A percentile compares a stretch with the other conserved stretches of the same genome.
Evolutionary conservation across 2,329 filamentous ascomycete genomes (phyloP).

Genomic region (Nemania abortiva): DNA sequence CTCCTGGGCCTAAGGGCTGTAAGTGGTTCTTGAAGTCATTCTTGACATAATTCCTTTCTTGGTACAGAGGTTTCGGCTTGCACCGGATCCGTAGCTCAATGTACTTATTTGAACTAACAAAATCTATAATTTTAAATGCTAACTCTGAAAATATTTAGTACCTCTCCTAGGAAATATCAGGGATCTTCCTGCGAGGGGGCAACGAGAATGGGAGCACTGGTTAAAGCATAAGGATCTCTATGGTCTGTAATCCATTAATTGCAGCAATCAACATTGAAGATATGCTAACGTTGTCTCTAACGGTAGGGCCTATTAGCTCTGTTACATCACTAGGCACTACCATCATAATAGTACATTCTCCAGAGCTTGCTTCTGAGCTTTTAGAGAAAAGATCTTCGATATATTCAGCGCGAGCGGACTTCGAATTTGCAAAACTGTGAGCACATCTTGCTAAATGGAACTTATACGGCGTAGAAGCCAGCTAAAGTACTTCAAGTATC

Average conservation of each 20-base stretch:
- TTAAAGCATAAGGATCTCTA: slow-evolving; percentile 55
- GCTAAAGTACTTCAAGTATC: slow-evolving; percentile 20
- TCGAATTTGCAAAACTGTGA: slow-evolving; percentile 46
- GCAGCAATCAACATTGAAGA: background rate
- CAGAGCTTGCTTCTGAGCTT: slow-evolving; percentile 53
- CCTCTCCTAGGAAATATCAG: slow-evolving; percentile 63
- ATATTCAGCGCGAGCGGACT: slow-evolving; percentile 50
- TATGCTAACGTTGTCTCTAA: background rate
- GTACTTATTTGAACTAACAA: background rate
- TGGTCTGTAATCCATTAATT: slow-evolving; percentile 25
- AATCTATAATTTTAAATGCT: background rate
- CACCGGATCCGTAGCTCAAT: background rate
- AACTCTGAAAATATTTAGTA: slow-evolving; percentile 34
- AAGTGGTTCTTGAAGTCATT: slow-evolving; percentile 3
- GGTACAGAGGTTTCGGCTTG: background rate
- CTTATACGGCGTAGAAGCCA: background rate
- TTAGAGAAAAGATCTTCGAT: slow-evolving; percentile 53
- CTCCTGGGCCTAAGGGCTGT: slow-evolving; percentile 61
- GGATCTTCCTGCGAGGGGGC: slow-evolving; percentile 58
- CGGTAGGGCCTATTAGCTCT: slow-evolving; percentile 53
- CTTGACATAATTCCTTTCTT: background rate
- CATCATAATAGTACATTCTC: slow-evolving; percentile 56
- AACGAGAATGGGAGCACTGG: slow-evolving; percentile 57
- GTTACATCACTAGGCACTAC: slow-evolving; percentile 57
- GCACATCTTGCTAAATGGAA: background rate